Evolutionary conservation across 1,284 basidiomycete genomes (phyloP), one percentile per base, ranked within the genome.

Genomic region (Cryptococcus sp.): DNA sequence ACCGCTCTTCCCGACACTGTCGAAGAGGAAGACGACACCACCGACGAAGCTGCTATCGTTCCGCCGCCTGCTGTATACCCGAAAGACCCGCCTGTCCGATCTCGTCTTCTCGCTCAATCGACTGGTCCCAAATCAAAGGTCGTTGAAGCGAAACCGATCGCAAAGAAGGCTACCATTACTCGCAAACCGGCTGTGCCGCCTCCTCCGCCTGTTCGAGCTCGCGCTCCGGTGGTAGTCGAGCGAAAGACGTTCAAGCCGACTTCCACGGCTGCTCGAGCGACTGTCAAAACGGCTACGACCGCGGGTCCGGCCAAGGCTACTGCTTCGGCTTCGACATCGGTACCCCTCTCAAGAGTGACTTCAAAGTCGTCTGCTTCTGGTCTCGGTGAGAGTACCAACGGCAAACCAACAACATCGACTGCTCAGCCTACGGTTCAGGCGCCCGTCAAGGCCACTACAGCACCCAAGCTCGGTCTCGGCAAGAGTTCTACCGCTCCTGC

Each of bases 181-280:
- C 40, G 40, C 5, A 47, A 41, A 36, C 25, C 37, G 11, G 38
- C 50, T 11, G 26, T 37, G 2, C 28, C 28, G 28, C 35, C 40
- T 12, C 18, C 33, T 25, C 12, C 25, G 1, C 34, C 23, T 14
- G 19, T 23, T 19, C 24, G 24, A 34, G 38, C 23, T 5, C n/a
- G n/a, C 9, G 18, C 24, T 7, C 25, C 38, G 5, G 22, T 18
- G 9, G 38, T n/a, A 9, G 19, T 28, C 4, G 47, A 48, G 18
- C 12, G 47, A 4, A 41, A 36, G 33, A 21, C 47, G 12, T 48
- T 48, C 47, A 42, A 43, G 40, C 47, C 47, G 16, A 42, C 24
- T 18, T 9, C 40, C 5, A 22, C 24, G 11, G 40, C 40, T 26
- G 19, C 11, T 19, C 16, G 22, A 39, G 38, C 40, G 9, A 11